Conservation (phyloP, 306 rosid genomes). For the Dalbergia oliveri region DNA sequence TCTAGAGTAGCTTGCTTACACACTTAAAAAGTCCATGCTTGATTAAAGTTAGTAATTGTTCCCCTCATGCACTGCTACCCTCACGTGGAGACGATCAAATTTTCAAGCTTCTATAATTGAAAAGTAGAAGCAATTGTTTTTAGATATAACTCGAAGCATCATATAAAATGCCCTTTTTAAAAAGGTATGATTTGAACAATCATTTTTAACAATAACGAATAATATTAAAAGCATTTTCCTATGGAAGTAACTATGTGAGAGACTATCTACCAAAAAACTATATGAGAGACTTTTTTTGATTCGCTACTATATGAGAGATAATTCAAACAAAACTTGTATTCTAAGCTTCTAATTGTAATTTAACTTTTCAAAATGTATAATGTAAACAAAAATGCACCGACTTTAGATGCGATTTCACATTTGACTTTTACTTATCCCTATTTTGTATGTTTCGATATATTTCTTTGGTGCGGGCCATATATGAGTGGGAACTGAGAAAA, state of each 20-base stretch:
- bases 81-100: neutral
- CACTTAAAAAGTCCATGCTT: neutral
- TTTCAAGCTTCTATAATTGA: neutral
- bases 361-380: neutral
- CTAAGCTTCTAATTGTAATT: neutral
- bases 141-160: neutral
- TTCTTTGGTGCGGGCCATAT: neutral
- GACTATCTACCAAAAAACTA: no score
- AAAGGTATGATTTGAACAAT: neutral
- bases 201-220: neutral
- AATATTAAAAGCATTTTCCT: neutral
- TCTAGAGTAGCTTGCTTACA: neutral
- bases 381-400: constrained; percentile 18
- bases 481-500: neutral
- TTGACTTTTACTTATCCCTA: constrained; percentile 26
- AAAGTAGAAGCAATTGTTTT: neutral
- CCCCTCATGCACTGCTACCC: neutral
- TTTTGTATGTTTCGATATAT: neutral
- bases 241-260: neutral
- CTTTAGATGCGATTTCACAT: constrained; percentile 19
- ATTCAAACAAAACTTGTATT: neutral
- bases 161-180: neutral
- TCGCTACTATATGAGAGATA: neutral
- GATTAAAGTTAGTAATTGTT: neutral
- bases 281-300: no score